Base-by-base conservation (phyloP, 306 rosid species). In the Vicia villosa region DNA sequence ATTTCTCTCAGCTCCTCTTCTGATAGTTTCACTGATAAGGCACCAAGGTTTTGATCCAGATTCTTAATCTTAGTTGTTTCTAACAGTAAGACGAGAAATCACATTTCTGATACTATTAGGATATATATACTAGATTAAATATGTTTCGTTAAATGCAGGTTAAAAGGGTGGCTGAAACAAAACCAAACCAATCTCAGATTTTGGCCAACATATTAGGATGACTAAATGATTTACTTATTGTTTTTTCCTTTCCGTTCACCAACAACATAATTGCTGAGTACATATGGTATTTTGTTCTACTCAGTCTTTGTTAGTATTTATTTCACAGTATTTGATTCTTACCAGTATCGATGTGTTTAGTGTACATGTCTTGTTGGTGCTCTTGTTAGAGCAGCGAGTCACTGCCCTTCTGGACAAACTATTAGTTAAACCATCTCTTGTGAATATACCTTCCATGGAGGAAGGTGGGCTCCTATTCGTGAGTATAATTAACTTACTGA, bases 401-500 rank as follows among this genome's bases (percentile, higher is more conserved):
- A 86, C 96, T 6, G 88, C 97, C 57, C 79, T 91, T 81, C 81
- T 95, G 72, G 99, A 91, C 88, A 95, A 82, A 84, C 79, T 91
- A 64, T 82, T 95, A 61, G 85, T 87, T 78, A 91, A 87, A 81
- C 96, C 99, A 45, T 95, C 99, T 74, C 91, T 95, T 75, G 91
- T 87, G 68, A 87, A 85, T 81, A 67, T 86, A 69, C 97, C 97
- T 84, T 82, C 96, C 74, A 77, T 86, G 84, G 99, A 83, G 84
- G 99, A 95, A 87, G 97, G 97, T 63, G 96, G 99, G 74, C 96
- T 95, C 74, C 86, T 95, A n/a, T n/a, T n/a, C n/a, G n/a, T n/a
- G n/a, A n/a, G n/a, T n/a, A n/a, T n/a, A n/a, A n/a, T n/a, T n/a
- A n/a, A n/a, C n/a, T n/a, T n/a, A n/a, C n/a, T n/a, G n/a, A n/a